Evolutionary conservation across 2,329 filamentous ascomycete genomes (phyloP).

Genomic region (Aspergillus tubingensis): DNA sequence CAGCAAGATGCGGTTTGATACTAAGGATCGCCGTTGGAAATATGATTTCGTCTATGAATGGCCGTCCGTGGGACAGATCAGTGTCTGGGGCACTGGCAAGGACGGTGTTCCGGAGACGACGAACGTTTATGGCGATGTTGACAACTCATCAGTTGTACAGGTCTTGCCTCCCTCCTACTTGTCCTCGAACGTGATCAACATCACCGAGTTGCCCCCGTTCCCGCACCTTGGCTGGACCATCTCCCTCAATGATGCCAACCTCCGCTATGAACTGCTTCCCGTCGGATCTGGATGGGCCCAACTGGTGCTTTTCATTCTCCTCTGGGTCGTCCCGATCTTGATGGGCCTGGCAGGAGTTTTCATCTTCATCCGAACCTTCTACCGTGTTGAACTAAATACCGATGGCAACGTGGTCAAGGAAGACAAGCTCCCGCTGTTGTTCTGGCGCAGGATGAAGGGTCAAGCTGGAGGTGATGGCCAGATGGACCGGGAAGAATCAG

Average conservation of each 20-base stretch:
- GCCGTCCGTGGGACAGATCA: constrained; percentile 62
- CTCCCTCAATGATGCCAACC: constrained; percentile 55
- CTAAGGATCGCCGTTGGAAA: constrained; percentile 54
- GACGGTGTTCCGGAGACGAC: constrained; percentile 62
- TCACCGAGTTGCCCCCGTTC: constrained; percentile 55
- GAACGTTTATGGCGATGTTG: constrained; percentile 62
- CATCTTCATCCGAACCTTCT: constrained; percentile 62
- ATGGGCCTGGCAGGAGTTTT: constrained; percentile 54
- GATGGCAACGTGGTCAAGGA: constrained; percentile 40
- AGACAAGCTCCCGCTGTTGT: background rate
- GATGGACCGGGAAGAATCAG: constrained; percentile 24
- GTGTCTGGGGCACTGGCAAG: constrained; percentile 66
- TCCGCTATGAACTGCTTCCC: constrained; percentile 56
- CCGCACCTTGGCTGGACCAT: constrained; percentile 59
- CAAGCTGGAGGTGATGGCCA: constrained; percentile 31
- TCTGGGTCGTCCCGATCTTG: constrained; percentile 55
- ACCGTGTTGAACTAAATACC: constrained; percentile 63
- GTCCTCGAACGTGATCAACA: constrained; percentile 59
- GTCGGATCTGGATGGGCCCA: constrained; percentile 56
- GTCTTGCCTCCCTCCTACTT: constrained; percentile 61
- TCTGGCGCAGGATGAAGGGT: constrained; percentile 1
- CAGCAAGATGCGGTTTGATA: constrained; percentile 52
- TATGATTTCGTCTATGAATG: constrained; percentile 65
- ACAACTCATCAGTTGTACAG: constrained; percentile 61
- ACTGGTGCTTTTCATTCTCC: constrained; percentile 56